Evolutionary conservation across 768 basidiomycete genomes (phyloP).

Genomic region (Macrolepiota fuliginosa): DNA sequence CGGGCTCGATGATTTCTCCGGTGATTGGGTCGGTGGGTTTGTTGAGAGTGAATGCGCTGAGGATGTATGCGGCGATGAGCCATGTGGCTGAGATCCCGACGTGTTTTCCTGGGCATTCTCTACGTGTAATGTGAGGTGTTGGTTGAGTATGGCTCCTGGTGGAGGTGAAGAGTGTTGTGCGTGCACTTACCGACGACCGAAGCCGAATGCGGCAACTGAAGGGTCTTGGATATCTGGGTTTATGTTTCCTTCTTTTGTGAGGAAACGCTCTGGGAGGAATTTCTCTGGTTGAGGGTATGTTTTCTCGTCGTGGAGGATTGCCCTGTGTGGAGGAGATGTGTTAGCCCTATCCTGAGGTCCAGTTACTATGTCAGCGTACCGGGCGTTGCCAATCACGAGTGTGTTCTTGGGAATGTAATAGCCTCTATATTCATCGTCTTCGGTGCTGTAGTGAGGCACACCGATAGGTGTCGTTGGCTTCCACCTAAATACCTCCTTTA

Average conservation of each 20-base stretch:
- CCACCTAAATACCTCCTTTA: conserved; percentile 19
- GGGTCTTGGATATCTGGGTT: conserved; percentile 1
- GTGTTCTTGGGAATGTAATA: neutral
- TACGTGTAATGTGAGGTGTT: neutral
- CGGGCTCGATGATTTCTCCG: neutral
- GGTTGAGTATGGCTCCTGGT: too few species aligned
- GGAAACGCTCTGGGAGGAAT: conserved; percentile 16
- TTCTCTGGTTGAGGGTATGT: conserved; percentile 9
- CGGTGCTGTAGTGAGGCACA: neutral
- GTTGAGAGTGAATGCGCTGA: neutral
- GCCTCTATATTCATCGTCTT: neutral
- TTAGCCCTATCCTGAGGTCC: too few species aligned
- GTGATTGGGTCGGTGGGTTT: neutral
- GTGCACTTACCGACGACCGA: conserved; percentile 2
- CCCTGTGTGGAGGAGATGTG: too few species aligned
- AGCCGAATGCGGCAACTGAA: conserved; percentile 8
- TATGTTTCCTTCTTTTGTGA: conserved; percentile 7
- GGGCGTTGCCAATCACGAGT: conserved; percentile 12
- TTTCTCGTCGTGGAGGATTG: conserved; percentile 14
- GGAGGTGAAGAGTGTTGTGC: neutral
- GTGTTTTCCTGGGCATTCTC: neutral
- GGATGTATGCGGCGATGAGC: neutral
- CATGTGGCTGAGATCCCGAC: neutral
- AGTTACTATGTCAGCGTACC: conserved; percentile 10
- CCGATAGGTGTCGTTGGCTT: conserved; percentile 17